Percentiles rank a stretch among this genome's conserved stretches.
Evolutionary conservation across 192 early-diverging fungal genomes (phyloP).

Genomic region (Chytriomyces confervae): DNA sequence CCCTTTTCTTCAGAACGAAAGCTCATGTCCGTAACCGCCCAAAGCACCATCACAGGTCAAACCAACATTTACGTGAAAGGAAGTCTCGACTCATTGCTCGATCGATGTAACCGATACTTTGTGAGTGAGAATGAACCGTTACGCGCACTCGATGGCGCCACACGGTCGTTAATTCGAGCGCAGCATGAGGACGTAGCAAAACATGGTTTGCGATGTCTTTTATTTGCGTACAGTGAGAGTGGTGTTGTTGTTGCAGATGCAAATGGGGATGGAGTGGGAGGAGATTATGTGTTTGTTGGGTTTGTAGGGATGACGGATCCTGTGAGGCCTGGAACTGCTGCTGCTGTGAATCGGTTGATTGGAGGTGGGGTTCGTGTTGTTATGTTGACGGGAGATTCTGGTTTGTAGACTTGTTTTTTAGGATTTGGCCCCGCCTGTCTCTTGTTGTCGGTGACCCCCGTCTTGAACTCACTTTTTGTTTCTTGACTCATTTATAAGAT

Average conservation of each 20-base stretch:
- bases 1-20: conserved; percentile 96
- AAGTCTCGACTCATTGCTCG: conserved; percentile 80
- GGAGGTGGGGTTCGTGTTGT: conserved; percentile 84
- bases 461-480: conserved; percentile 14
- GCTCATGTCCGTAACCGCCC: conserved; percentile 82
- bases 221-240: conserved; percentile 72
- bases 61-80: conserved; percentile 78
- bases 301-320: conserved; percentile 94
- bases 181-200: conserved; percentile 73
- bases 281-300: conserved; percentile 76
- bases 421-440: not conserved
- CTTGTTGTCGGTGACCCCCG: not conserved
- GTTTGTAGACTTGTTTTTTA: conserved; percentile 36
- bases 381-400: conserved; percentile 98
- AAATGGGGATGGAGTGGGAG: conserved; percentile 19
- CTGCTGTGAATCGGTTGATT: conserved; percentile 73
- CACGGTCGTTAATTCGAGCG: conserved; percentile 62
- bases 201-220: conserved; percentile 86
- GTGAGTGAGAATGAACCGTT: conserved; percentile 49
- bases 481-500: conserved; percentile 45
- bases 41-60: conserved; percentile 34
- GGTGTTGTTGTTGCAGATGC: not conserved
- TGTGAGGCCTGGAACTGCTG: conserved; percentile 77
- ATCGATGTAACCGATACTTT: conserved; percentile 71
- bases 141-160: conserved; percentile 57